A percentile compares a stretch with the other conserved stretches of the same genome.
These are phyloP conservation scores for Leccinum angustisporum DNA, from an alignment of 1,284 basidiomycete species.

Conservation along the genomic window DNA sequence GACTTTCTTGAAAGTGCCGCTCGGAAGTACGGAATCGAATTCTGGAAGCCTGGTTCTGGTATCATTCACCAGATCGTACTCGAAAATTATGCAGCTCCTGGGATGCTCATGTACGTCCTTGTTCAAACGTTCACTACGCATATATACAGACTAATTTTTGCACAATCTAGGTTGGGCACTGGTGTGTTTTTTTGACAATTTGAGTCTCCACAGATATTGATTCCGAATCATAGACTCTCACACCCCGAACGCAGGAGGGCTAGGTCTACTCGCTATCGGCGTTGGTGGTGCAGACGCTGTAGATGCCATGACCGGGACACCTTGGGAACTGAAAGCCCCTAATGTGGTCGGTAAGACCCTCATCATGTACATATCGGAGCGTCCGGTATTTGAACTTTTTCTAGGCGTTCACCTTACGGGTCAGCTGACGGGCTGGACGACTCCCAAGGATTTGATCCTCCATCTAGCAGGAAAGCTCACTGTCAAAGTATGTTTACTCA, in stretches of 20 bases:
- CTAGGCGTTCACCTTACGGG: constrained; percentile 84
- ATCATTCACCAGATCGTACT: constrained; percentile 99
- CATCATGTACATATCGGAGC: not conserved
- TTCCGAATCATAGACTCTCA: constrained; percentile 76
- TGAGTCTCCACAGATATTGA: constrained; percentile 6
- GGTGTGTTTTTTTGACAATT: constrained; percentile 41
- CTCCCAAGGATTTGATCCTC: constrained; percentile 95
- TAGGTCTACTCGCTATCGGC: constrained; percentile 97
- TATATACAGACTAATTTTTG: constrained; percentile 17
- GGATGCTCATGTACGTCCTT: constrained; percentile 72
- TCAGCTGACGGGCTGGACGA: constrained; percentile 88
- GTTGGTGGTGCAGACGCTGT: constrained; percentile 99
- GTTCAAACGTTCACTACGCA: not conserved
- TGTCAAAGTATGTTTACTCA: constrained; percentile 66
- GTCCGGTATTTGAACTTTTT: constrained; percentile 1
- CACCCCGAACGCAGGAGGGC: constrained; percentile 97
- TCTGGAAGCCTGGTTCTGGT: constrained; percentile 95
- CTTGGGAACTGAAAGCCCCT: constrained; percentile 98
- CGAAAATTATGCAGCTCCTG: constrained; percentile 94
- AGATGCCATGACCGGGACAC: constrained; percentile 96
- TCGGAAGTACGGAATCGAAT: constrained; percentile 92
- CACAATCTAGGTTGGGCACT: constrained; percentile 63
- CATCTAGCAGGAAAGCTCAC: constrained; percentile 94
- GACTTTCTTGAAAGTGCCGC: constrained; percentile 96
- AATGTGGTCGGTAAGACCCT: constrained; percentile 70